A percentile compares a stretch with the other conserved stretches of the same genome.
Evolutionary conservation across 768 basidiomycete species (phyloP).

Genomic region (Lactarius quietus): DNA sequence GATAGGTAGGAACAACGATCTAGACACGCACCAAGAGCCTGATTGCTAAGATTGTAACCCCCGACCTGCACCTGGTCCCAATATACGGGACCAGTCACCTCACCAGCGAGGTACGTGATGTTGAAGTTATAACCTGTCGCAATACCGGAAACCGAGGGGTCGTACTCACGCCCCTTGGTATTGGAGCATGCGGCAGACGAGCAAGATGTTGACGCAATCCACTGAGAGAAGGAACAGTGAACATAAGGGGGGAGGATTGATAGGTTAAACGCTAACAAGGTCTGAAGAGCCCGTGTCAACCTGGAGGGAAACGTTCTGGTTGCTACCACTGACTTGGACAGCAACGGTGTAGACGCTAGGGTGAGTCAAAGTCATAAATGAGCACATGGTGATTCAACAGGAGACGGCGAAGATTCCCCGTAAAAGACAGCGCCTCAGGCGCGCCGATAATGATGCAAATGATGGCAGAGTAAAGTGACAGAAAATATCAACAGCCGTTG

Average conservation of each 20-base stretch:
- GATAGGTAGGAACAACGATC: neutral
- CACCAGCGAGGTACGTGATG: constrained; percentile 59
- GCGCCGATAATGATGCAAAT: no score
- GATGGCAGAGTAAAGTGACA: neutral
- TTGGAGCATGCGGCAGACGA: constrained; percentile 48
- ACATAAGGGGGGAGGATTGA: constrained; percentile 3
- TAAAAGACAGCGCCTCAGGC: neutral
- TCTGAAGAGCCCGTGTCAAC: constrained; percentile 84
- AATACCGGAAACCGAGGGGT: constrained; percentile 44
- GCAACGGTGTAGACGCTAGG: constrained; percentile 66
- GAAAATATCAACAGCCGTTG: neutral
- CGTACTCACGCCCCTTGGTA: constrained; percentile 49
- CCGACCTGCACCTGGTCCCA: constrained; percentile 68
- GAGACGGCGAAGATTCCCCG: constrained; percentile 4
- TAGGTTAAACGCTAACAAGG: constrained; percentile 44
- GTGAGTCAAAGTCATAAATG: neutral
- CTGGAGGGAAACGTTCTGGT: constrained; percentile 58
- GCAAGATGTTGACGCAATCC: constrained; percentile 70
- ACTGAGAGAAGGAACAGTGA: constrained; percentile 41
- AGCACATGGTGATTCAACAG: neutral
- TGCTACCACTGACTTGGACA: constrained; percentile 47
- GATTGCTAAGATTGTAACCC: constrained; percentile 56
- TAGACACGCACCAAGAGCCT: constrained; percentile 59
- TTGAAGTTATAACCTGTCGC: constrained; percentile 43
- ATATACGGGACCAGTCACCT: constrained; percentile 57